A percentile compares a stretch with the other conserved stretches of the same genome.
Conservation (phyloP, 768 basidiomycete species). For the Tricholoma furcatifolium region DNA sequence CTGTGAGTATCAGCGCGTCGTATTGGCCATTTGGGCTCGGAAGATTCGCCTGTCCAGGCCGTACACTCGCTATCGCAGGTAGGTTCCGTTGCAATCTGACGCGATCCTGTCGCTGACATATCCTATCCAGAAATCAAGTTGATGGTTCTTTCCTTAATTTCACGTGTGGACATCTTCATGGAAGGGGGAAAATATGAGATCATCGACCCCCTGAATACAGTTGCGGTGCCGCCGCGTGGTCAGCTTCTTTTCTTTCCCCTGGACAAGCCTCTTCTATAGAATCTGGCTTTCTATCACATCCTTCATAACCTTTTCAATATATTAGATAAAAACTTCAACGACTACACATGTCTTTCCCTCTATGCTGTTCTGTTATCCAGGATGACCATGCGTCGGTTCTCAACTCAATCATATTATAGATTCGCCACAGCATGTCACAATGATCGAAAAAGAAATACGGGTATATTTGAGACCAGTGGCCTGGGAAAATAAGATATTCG, state of each 20-base stretch:
- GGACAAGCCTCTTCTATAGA: slow-evolving; percentile 1
- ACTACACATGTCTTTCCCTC: too few relatives aligned
- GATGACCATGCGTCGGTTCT: too few relatives aligned
- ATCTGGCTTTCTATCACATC: too few relatives aligned
- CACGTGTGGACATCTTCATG: slow-evolving; percentile 7
- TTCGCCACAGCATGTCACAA: too few relatives aligned
- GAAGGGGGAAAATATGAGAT: slow-evolving; percentile 6
- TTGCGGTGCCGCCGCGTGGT: slow-evolving; percentile 3
- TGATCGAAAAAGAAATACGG: too few relatives aligned
- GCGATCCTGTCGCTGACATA: neutral
- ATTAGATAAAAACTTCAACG: too few relatives aligned
- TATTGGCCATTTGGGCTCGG: slow-evolving; percentile 10
- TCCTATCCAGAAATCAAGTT: slow-evolving; percentile 3
- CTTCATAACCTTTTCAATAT: too few relatives aligned
- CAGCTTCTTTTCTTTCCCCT: slow-evolving; percentile 1
- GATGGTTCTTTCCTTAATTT: slow-evolving; percentile 3
- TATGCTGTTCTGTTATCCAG: too few relatives aligned
- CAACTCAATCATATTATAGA: too few relatives aligned
- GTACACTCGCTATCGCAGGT: slow-evolving; percentile 5
- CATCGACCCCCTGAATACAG: slow-evolving; percentile 7
- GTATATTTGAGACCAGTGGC: too few relatives aligned
- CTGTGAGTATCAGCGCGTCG: slow-evolving; percentile 3
- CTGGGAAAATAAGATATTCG: too few relatives aligned
- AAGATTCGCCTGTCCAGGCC: slow-evolving; percentile 7
- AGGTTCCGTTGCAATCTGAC: neutral